Base-by-base conservation (phyloP, 768 basidiomycete genomes). In the Gymnopilus dilepis region DNA sequence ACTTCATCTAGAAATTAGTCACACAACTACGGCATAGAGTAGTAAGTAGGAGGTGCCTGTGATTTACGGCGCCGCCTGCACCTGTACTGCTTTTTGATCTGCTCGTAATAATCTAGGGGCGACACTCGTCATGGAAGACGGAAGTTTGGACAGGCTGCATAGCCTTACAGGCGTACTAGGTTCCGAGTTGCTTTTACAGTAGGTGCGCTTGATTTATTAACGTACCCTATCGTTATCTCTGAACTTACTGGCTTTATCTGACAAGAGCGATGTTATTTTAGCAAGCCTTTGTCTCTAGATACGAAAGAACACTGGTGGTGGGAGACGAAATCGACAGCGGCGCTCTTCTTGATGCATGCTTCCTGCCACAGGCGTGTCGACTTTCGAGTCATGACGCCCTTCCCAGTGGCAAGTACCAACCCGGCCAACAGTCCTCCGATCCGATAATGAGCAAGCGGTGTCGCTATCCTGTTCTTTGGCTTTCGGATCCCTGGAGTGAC, bases 101-200 rank as follows among this genome's bases (percentile, higher is more conserved):
- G 17, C 43, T 9, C 4, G 28, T 50, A 13, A 41, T 37, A 15
- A 41, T 7, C 19, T 50, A 50, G 47, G 47, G 47, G 47, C 47
- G 47, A 50, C 47, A 50, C 19, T 31, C 11, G 28, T 31, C 47
- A 28, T 50, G 47, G 47, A 31, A 50, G 28, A 50, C 31, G 26
- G 40, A 41, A 41, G 17, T 17, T 6, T 30, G 28, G 11, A 17
- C 17, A 50, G 7, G 30, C 31, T 4, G 47, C 47, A 50, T 31
- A 50, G 47, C 47, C 45, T 48, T 31, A 50, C 28, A 31, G 47
- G 47, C 47, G n/a, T 30, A 28, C 47, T 50, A 50, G 28, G 47
- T 31, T 50, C 47, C 28, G 47, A 50, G 47, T 50, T 6, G 17
- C 15, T 50, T 48, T 30, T n/a, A 13, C 28, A 4, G 21, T 13